Percentiles rank a stretch among this genome's conserved stretches.
Conservation (phyloP, 2,329 filamentous ascomycete species). For the Cercospora sojina region DNA sequence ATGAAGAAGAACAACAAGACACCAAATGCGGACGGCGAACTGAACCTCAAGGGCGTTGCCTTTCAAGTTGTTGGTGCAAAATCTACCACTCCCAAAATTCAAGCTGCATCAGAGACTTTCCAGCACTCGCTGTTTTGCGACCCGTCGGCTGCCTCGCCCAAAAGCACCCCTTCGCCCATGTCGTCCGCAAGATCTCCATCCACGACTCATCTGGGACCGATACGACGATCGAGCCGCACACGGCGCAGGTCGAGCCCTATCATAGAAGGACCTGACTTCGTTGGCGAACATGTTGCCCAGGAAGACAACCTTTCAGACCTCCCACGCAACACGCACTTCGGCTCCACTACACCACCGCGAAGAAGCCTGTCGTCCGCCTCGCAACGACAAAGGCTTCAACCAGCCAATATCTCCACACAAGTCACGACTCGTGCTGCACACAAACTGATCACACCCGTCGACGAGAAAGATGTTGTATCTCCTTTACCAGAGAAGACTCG, state of each 20-base stretch:
- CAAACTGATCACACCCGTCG: constrained; percentile 17
- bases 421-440: neutral
- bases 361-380: constrained; percentile 17
- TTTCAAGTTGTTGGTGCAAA: constrained; percentile 29
- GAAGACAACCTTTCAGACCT: constrained; percentile 32
- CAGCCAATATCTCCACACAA: constrained; percentile 14
- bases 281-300: constrained; percentile 15
- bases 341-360: constrained; percentile 19
- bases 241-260: constrained; percentile 24
- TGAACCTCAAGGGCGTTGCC: constrained; percentile 33
- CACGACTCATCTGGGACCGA: constrained; percentile 13
- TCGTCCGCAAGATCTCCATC: neutral
- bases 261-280: constrained; percentile 7
- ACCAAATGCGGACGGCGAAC: constrained; percentile 15
- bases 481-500: constrained; percentile 30
- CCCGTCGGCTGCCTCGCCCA: constrained; percentile 13
- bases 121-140: constrained; percentile 36
- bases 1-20: constrained; percentile 19
- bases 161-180: neutral
- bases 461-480: constrained; percentile 29
- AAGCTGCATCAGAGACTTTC: constrained; percentile 29
- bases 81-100: constrained; percentile 19
- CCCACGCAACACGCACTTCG: constrained; percentile 30
- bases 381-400: constrained; percentile 17
- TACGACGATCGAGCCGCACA: constrained; percentile 21